Conservation (phyloP, 2,329 filamentous ascomycete genomes). For the Hansfordia pulvinata region DNA sequence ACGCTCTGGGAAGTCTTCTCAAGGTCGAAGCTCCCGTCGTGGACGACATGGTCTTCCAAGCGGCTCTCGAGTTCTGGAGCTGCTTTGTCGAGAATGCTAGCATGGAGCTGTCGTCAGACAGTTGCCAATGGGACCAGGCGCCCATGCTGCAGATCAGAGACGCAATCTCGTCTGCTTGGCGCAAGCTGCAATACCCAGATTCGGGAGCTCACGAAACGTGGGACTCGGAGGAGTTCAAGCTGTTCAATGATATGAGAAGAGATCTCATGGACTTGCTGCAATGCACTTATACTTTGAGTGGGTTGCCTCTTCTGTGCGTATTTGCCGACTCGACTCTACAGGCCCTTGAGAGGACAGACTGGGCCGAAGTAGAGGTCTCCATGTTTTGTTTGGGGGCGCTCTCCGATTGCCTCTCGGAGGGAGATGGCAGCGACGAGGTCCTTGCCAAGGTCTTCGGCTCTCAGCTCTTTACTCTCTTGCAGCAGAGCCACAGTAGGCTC, state of each 20-base stretch:
- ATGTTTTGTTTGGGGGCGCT: slow-evolving; percentile 52
- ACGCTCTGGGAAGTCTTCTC: slow-evolving; percentile 50
- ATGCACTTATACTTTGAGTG: slow-evolving; percentile 51
- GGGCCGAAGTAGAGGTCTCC: slow-evolving; percentile 47
- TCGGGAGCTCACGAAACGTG: slow-evolving; percentile 43
- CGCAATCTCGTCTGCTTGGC: slow-evolving; percentile 52
- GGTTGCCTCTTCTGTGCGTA: slow-evolving; percentile 37
- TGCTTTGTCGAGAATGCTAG: slow-evolving; percentile 58
- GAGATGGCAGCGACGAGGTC: slow-evolving; percentile 40
- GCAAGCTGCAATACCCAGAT: slow-evolving; percentile 56
- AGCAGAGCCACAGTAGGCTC: slow-evolving; percentile 34
- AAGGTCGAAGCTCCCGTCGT: slow-evolving; percentile 52
- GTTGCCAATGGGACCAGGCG: slow-evolving; percentile 39
- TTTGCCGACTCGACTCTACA: slow-evolving; percentile 42
- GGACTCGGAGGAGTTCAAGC: slow-evolving; percentile 55
- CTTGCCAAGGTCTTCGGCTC: slow-evolving; percentile 49
- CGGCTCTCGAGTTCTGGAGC: slow-evolving; percentile 70
- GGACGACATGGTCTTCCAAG: slow-evolving; percentile 63
- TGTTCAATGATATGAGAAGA: slow-evolving; percentile 59
- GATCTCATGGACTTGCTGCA: slow-evolving; percentile 71
- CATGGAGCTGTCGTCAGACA: slow-evolving; percentile 37
- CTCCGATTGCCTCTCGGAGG: slow-evolving; percentile 49
- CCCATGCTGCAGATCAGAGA: slow-evolving; percentile 47
- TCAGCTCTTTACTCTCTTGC: slow-evolving; percentile 39
- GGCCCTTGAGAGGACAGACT: slow-evolving; percentile 32